These are phyloP conservation scores for Stropharia rugosoannulata DNA, from an alignment of 768 basidiomycete genomes.

Conservation along the genomic window DNA sequence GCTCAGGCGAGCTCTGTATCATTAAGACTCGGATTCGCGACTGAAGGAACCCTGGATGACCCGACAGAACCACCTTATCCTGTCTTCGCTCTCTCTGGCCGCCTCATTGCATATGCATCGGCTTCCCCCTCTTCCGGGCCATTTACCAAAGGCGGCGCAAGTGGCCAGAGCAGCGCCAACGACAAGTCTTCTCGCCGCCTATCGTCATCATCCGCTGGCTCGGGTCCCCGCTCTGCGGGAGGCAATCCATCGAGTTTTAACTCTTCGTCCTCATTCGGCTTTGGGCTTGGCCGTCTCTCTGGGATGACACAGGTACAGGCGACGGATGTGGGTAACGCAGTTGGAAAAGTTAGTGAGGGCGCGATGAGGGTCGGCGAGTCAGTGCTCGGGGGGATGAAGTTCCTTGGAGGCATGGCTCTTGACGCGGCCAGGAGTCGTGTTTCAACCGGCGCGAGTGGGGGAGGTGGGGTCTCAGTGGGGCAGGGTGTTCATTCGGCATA, in stretches of 20 bases:
- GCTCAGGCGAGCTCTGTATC: conserved; percentile 10
- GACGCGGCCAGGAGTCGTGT: conserved; percentile 44
- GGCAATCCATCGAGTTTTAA: not conserved
- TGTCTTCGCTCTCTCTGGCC: conserved; percentile 58
- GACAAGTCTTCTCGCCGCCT: conserved; percentile 10
- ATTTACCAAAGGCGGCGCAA: not conserved
- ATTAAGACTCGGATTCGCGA: not conserved
- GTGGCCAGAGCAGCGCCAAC: not conserved
- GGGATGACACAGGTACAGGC: conserved; percentile 32
- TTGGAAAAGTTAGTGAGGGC: conserved; percentile 51
- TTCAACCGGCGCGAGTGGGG: conserved; percentile 14
- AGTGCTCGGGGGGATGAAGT: conserved; percentile 63
- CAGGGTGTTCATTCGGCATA: too few relatives aligned
- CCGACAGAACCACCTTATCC: conserved; percentile 33
- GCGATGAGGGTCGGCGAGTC: conserved; percentile 23
- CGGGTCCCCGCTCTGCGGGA: conserved; percentile 3
- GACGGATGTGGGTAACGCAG: conserved; percentile 47
- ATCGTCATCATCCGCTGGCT: conserved; percentile 19
- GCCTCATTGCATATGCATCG: conserved; percentile 60
- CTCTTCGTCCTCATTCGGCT: conserved; percentile 20
- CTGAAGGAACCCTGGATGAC: not conserved
- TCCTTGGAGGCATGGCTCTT: conserved; percentile 60
- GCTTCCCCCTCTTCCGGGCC: conserved; percentile 10
- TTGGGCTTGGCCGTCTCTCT: conserved; percentile 11
- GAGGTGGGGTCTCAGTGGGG: too few relatives aligned